These are phyloP conservation scores for Populus trichocarpa DNA, from an alignment of 441 rosid species.

Conservation along the genomic window DNA sequence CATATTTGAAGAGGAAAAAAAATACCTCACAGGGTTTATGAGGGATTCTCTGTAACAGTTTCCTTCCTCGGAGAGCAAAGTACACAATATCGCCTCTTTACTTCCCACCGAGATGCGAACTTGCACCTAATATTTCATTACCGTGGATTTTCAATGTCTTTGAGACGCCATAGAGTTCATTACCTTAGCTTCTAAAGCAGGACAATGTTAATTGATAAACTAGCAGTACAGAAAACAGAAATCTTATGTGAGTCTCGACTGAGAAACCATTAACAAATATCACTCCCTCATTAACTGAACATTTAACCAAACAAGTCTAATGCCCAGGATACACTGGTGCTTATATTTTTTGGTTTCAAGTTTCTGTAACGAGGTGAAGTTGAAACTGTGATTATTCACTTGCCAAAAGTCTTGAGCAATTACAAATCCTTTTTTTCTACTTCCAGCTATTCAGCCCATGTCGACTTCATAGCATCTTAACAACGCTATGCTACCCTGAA, in stretches of 20 bases:
- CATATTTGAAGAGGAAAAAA: not conserved
- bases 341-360: not conserved
- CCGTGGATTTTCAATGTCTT: not conserved
- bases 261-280: not conserved
- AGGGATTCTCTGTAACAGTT: not conserved
- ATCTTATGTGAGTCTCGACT: not conserved
- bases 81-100: not conserved
- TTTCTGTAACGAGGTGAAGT: not conserved
- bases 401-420: too few relatives aligned
- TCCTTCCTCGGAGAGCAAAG: not conserved
- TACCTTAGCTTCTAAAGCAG: not conserved
- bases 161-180: not conserved
- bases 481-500: not conserved
- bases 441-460: not conserved
- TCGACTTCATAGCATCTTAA: not conserved
- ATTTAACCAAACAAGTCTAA: not conserved
- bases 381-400: not conserved
- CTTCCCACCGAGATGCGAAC: not conserved
- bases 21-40: not conserved
- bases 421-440: not conserved
- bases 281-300: not conserved
- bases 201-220: not conserved
- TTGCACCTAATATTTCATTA: not conserved
- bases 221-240: not conserved
- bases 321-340: not conserved